Evolutionary conservation across 345 rosid genomes (phyloP).

Genomic region (Bruguiera sexangula): DNA sequence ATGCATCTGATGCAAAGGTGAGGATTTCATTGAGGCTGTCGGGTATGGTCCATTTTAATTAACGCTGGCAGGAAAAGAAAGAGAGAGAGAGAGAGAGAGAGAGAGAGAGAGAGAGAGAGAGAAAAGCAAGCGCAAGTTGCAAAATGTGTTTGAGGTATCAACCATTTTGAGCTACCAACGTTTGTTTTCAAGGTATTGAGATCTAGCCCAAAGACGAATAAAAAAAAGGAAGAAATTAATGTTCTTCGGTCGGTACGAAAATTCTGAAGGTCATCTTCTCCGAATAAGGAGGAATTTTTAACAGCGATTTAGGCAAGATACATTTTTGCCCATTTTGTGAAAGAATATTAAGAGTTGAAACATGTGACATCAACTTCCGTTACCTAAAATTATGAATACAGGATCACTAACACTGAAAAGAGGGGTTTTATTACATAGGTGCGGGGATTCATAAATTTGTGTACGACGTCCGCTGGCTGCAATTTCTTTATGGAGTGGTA

Average conservation of each 20-base stretch:
- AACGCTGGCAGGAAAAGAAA: too few species aligned
- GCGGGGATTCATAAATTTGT: too few species aligned
- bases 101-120: background rate
- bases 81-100: too few species aligned
- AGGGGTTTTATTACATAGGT: too few species aligned
- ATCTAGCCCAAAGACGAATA: slow-evolving; percentile 23
- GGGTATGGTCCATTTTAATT: too few species aligned
- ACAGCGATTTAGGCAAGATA: slow-evolving; percentile 25
- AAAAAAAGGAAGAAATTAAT: slow-evolving; percentile 28
- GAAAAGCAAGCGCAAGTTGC: background rate
- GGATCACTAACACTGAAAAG: background rate
- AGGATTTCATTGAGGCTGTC: slow-evolving; percentile 25
- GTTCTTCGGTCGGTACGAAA: slow-evolving; percentile 56
- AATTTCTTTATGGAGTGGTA: too few species aligned
- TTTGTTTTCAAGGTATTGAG: slow-evolving; percentile 67
- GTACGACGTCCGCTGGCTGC: too few species aligned
- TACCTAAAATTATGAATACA: background rate
- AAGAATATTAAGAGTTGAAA: background rate
- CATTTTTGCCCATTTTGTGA: background rate
- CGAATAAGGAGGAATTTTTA: slow-evolving; percentile 12
- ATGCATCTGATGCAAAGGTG: slow-evolving; percentile 42
- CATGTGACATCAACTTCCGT: background rate
- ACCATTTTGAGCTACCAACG: slow-evolving; percentile 10
- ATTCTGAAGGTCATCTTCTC: background rate
- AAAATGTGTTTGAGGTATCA: background rate